Conservation (phyloP, 1,139 yeast genomes). For the Pichia sp. region DNA sequence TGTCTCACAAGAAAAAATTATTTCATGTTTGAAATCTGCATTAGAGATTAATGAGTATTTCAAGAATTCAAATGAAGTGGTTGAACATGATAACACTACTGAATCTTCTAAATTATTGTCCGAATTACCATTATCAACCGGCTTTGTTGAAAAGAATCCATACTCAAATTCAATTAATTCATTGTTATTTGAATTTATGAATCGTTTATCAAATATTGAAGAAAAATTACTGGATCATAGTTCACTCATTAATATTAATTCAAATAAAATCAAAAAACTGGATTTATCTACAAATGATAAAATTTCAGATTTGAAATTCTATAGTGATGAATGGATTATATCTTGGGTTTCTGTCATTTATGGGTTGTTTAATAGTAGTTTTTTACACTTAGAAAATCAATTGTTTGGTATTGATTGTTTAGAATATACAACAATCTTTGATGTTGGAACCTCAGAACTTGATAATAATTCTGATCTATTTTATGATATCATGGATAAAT, state of each 20-base stretch:
- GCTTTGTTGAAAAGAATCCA: not conserved
- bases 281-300: constrained; percentile 4
- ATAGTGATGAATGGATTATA: constrained; percentile 21
- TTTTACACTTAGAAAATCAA: constrained; percentile 21
- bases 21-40: constrained; percentile 18
- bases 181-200: constrained; percentile 17
- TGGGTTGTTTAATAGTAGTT: constrained; percentile 23
- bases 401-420: constrained; percentile 22
- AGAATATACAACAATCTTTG: constrained; percentile 19
- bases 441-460: constrained; percentile 18
- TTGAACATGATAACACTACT: not conserved
- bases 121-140: not conserved
- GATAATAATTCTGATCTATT: constrained; percentile 18
- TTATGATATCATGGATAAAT: constrained; percentile 17
- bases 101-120: not conserved
- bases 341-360: constrained; percentile 26
- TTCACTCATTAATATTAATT: constrained; percentile 6
- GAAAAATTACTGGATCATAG: constrained; percentile 1
- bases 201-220: constrained; percentile 11
- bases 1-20: constrained; percentile 10
- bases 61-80: not conserved
- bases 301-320: constrained; percentile 7
- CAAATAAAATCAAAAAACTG: constrained; percentile 3
- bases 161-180: constrained; percentile 1
- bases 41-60: constrained; percentile 12